Conservation (phyloP, 208 protist species). For the Crithidia bombi region DNA sequence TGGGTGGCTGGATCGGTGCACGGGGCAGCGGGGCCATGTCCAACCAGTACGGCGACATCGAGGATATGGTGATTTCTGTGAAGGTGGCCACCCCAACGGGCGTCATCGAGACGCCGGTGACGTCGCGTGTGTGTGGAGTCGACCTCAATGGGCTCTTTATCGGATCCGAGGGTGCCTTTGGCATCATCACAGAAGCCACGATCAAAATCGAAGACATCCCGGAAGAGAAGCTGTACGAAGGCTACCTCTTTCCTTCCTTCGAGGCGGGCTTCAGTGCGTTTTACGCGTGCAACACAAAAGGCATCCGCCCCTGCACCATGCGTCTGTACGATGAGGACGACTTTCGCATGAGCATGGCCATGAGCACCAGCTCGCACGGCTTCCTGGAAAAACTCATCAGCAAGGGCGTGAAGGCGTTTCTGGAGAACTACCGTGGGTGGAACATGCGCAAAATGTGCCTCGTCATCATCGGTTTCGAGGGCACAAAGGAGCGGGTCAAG, state of each 20-base stretch:
- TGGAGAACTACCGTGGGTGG: conserved; percentile 68
- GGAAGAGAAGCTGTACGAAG: conserved; percentile 82
- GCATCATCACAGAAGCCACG: conserved; percentile 93
- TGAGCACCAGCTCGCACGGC: conserved; percentile 69
- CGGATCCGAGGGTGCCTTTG: conserved; percentile 93
- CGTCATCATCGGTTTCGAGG: conserved; percentile 90
- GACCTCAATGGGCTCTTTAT: conserved; percentile 93
- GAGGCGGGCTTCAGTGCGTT: conserved; percentile 87
- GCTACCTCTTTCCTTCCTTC: conserved; percentile 91
- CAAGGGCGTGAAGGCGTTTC: conserved; percentile 71
- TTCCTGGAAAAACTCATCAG: conserved; percentile 54
- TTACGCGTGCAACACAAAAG: conserved; percentile 79
- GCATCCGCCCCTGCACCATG: conserved; percentile 87
- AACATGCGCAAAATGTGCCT: conserved; percentile 77
- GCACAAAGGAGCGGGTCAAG: conserved; percentile 61
- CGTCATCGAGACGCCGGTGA: conserved; percentile 82
- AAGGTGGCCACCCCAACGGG: conserved; percentile 93
- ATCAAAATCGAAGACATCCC: conserved; percentile 91
- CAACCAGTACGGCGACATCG: conserved; percentile 95
- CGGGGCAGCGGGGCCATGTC: conserved; percentile 95
- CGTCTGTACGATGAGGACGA: conserved; percentile 93
- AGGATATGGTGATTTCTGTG: conserved; percentile 92
- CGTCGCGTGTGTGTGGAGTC: conserved; percentile 82
- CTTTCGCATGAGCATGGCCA: conserved; percentile 87
- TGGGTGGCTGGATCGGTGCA: conserved; percentile 96